phyloP scores from a whole-genome alignment of 73 alveolate genomes.

The Paraurostyla sp. region DNA sequence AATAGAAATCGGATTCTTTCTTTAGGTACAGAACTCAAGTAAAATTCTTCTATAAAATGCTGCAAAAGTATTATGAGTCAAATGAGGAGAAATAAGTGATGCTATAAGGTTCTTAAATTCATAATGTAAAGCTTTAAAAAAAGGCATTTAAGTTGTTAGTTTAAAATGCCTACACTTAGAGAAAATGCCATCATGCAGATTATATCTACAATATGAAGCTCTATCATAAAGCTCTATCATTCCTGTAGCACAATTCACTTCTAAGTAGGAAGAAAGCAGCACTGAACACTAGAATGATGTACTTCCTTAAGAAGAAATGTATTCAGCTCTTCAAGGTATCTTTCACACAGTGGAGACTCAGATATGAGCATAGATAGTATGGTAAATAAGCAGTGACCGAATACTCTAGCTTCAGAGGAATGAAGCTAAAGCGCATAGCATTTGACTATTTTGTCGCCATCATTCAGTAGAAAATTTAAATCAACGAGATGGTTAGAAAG shows the following conservation, averaged over 20 bases:
- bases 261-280: background rate
- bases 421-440: slow-evolving; percentile 20
- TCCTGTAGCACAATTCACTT: background rate
- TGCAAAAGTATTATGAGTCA: background rate
- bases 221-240: background rate
- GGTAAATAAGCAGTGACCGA: slow-evolving; percentile 37
- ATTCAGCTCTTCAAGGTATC: slow-evolving; percentile 9
- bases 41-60: slow-evolving; percentile 4
- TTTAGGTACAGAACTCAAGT: background rate
- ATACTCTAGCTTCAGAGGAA: slow-evolving; percentile 19
- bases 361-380: slow-evolving; percentile 19
- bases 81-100: too few relatives aligned
- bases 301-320: slow-evolving; percentile 51
- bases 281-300: slow-evolving; percentile 60
- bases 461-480: background rate
- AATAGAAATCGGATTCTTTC: background rate
- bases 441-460: slow-evolving; percentile 19
- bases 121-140: too few relatives aligned
- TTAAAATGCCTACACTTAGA: background rate
- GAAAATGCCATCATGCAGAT: slow-evolving; percentile 19
- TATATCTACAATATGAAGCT: background rate
- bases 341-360: slow-evolving; percentile 56
- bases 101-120: too few relatives aligned
- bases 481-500: slow-evolving; percentile 18
- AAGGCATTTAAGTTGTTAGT: background rate